Base-by-base conservation (phyloP, 495 filamentous ascomycete genomes). In the Annulohypoxylon maeteangense region DNA sequence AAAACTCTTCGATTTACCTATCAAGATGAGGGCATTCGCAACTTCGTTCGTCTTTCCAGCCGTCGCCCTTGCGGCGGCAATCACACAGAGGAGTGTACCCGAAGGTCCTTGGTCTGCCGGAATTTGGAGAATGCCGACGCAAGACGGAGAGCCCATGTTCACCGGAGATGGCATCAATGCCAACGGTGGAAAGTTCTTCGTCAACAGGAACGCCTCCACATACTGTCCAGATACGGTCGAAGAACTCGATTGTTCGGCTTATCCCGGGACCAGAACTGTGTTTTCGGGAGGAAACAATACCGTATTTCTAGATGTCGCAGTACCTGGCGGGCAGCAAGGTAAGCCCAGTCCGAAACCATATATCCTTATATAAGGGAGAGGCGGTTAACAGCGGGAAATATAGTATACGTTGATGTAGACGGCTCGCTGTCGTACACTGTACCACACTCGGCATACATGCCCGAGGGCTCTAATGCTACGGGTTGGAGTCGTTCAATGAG, bases 281-380 rank as follows among this genome's bases (percentile, higher is more conserved):
- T 65, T 77, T 25, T 18, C 38, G 0, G 67, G 67, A 23, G 74
- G 75, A 16, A 65, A 71, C 10, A 42, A 62, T 47, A 77, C 75
- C 0, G 1, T 76, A 38, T 68, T 25, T 44, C 34, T 77, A 16
- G 42, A 45, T 1, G 75, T 76, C 10, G 51, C 27, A n/a, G 70
- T 72, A 11, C 75, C 75, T 23, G 74, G 75, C 7, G 75, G 75
- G 3, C 75, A 77, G 34, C 75, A 74, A 67, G 74, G 75, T 69
- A 45, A 62, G 68, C 12, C 6, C 11, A 25, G 16, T n/a, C 11
- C 14, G 0, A 38, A 18, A 20, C 4, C 8, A 34, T 16, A 7
- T 40, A 29, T 29, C 32, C 12, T 18, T 4, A 7, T 11, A 7
- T 27, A 0, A 8, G 20, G 3, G 0, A 34, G 1, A 42, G 1